Conservation (phyloP, 441 rosid species). For the Erodium trifolium region DNA sequence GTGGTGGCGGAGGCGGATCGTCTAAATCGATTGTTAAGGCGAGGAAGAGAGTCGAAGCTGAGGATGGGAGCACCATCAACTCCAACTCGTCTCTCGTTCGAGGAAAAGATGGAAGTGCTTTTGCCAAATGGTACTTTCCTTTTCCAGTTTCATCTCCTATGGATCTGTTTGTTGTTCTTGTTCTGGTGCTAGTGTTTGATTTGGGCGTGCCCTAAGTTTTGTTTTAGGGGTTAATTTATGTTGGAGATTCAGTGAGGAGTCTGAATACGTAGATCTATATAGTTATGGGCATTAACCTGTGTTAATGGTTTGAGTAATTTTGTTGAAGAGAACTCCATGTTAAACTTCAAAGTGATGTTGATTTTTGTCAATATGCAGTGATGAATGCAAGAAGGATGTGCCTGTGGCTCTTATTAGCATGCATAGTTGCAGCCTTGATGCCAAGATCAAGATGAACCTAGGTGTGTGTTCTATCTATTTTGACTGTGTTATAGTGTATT, state of each 20-base stretch:
- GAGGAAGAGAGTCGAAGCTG: conserved; percentile 79
- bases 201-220: background rate
- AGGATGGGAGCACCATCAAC: conserved; percentile 10
- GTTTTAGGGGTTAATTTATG: background rate
- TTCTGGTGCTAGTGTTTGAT: background rate
- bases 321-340: background rate
- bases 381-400: conserved; percentile 61
- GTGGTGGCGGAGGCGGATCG: conserved; percentile 26
- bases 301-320: background rate
- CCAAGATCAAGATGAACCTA: conserved; percentile 65
- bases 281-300: background rate
- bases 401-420: conserved; percentile 70
- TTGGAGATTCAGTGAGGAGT: background rate
- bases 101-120: conserved; percentile 75
- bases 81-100: conserved; percentile 41
- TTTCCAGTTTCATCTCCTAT: background rate
- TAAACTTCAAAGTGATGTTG: background rate
- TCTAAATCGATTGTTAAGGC: conserved; percentile 38
- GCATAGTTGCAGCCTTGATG: conserved; percentile 82
- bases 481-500: background rate
- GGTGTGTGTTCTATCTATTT: conserved; percentile 29
- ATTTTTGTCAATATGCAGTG: conserved; percentile 35
- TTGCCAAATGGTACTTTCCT: conserved; percentile 48
- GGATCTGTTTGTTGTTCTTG: background rate
- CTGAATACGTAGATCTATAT: background rate